Evolutionary conservation across 164 flowering plant genomes (phyloP).

Genomic region (Chloranthus sessilifolius): DNA sequence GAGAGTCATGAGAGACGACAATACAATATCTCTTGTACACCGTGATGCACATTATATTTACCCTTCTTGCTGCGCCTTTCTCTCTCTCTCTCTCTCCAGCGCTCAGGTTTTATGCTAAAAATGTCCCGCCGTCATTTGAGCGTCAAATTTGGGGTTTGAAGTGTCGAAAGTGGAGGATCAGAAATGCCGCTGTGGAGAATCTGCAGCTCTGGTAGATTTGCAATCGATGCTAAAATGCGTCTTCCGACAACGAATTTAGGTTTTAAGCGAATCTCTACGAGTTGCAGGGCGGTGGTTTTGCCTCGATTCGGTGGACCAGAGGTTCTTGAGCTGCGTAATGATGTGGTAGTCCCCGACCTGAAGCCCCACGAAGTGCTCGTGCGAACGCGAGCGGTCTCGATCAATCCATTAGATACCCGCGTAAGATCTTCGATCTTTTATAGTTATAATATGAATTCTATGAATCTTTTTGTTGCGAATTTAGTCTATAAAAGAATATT

Average conservation of each 20-base stretch:
- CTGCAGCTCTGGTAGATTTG: slow-evolving; percentile 2
- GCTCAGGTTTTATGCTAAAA: background rate
- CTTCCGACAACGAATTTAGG: slow-evolving; percentile 10
- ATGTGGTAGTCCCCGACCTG: slow-evolving; percentile 68
- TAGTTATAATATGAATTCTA: no score
- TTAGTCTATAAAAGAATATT: no score
- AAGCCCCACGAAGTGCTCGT: slow-evolving; percentile 82
- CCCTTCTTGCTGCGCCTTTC: background rate
- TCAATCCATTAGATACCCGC: slow-evolving; percentile 87
- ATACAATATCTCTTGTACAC: no score
- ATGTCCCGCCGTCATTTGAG: no score
- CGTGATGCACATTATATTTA: no score
- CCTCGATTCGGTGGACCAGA: slow-evolving; percentile 93
- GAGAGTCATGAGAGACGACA: no score
- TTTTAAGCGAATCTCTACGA: slow-evolving; percentile 40
- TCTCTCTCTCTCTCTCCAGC: background rate
- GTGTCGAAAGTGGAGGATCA: background rate
- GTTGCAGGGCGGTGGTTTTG: slow-evolving; percentile 73
- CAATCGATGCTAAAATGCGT: slow-evolving; percentile 3
- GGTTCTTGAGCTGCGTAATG: slow-evolving; percentile 59
- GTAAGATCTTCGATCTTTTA: no score
- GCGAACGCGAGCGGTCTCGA: slow-evolving; percentile 81
- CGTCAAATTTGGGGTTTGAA: background rate
- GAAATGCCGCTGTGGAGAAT: slow-evolving; percentile 15
- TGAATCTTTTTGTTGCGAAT: no score